Conservation (phyloP, 768 basidiomycete species). For the Suillus cothurnatus region DNA sequence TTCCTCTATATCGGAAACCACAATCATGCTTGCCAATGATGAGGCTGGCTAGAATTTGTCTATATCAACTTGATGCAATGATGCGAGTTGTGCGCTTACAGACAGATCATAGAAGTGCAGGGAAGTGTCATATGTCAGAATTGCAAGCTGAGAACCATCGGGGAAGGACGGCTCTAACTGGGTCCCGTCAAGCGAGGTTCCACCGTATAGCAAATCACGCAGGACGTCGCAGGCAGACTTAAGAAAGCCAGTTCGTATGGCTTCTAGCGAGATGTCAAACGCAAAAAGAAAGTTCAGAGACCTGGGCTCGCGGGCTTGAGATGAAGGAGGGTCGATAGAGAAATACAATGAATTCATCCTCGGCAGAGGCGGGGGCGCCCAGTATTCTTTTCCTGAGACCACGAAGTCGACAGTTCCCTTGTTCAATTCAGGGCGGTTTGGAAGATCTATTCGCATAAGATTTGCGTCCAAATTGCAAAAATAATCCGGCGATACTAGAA, state of each 20-base stretch:
- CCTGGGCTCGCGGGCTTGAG: constrained; percentile 52
- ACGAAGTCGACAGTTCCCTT: constrained; percentile 92
- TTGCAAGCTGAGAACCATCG: constrained; percentile 58
- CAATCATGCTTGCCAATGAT: constrained; percentile 64
- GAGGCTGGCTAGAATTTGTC: constrained; percentile 37
- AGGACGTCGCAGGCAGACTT: constrained; percentile 65
- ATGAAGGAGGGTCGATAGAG: constrained; percentile 48
- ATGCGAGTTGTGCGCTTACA: constrained; percentile 48
- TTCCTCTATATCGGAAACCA: constrained; percentile 91
- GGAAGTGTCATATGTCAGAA: constrained; percentile 79
- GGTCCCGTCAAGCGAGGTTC: constrained; percentile 41
- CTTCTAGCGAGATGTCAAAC: constrained; percentile 77
- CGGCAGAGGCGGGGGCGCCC: constrained; percentile 71
- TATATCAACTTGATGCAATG: constrained; percentile 15
- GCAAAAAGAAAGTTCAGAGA: constrained; percentile 84
- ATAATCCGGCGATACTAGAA: constrained; percentile 74
- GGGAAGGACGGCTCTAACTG: constrained; percentile 55
- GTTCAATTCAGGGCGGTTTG: constrained; percentile 81
- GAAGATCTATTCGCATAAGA: constrained; percentile 76
- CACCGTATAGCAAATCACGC: constrained; percentile 65
- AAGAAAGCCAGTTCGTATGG: constrained; percentile 71
- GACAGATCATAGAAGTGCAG: constrained; percentile 90
- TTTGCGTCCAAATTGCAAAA: constrained; percentile 83
- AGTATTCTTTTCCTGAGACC: constrained; percentile 77
- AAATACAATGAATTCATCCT: constrained; percentile 55